A percentile compares a stretch with the other conserved stretches of the same genome.
These are phyloP conservation scores for Xylariaceae sp. DNA, from an alignment of 2,329 filamentous ascomycete genomes.

Conservation along the genomic window DNA sequence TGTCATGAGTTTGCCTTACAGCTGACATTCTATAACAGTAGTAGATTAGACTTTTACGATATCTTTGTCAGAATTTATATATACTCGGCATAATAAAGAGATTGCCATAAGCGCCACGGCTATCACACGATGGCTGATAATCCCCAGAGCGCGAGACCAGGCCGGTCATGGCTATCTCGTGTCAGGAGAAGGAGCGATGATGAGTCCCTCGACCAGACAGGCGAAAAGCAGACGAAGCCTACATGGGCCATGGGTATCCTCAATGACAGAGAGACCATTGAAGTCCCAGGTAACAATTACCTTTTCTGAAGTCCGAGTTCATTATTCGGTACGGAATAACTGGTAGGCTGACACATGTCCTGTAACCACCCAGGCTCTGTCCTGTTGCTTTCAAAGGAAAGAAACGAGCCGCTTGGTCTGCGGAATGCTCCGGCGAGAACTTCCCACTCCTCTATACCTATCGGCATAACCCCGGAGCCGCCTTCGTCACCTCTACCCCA, in stretches of 20 bases:
- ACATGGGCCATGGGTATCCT: conserved; percentile 70
- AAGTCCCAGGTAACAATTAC: conserved; percentile 79
- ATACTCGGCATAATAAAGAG: neutral
- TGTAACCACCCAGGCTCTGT: conserved; percentile 52
- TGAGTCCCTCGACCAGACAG: conserved; percentile 4
- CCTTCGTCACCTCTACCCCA: conserved; percentile 22
- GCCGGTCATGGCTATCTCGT: conserved; percentile 17
- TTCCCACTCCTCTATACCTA: conserved; percentile 53
- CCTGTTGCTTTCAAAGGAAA: conserved; percentile 48
- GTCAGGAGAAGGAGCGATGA: conserved; percentile 16
- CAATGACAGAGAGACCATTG: conserved; percentile 73
- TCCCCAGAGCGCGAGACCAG: conserved; percentile 7
- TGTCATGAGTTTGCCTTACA: no score
- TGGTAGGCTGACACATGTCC: conserved; percentile 7
- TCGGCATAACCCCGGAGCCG: conserved; percentile 36
- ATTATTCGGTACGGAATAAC: neutral
- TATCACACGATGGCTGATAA: conserved; percentile 16
- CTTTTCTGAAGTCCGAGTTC: neutral
- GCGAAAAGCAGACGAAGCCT: conserved; percentile 15
- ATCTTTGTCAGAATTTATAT: no score
- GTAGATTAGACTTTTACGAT: neutral
- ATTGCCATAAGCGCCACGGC: neutral
- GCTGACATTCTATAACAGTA: neutral
- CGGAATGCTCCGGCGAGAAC: conserved; percentile 52
- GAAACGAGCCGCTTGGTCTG: conserved; percentile 55